Conservation (phyloP, 2,329 filamentous ascomycete species). For the Lecanicillium sp. region DNA sequence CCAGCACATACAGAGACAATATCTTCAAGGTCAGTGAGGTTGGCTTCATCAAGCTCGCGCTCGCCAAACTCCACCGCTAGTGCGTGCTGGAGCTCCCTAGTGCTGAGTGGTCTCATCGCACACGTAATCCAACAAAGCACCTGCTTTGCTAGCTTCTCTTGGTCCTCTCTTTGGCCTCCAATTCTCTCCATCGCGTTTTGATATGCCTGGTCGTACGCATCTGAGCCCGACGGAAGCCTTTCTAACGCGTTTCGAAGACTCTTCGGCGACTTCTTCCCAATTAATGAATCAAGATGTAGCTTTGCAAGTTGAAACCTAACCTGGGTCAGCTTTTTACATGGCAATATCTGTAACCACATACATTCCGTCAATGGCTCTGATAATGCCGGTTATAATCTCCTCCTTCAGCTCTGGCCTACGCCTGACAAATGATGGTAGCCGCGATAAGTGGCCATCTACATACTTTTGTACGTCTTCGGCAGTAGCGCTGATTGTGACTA, state of each 20-base stretch:
- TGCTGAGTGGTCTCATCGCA: slow-evolving; percentile 23
- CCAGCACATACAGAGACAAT: slow-evolving; percentile 28
- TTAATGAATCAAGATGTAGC: slow-evolving; percentile 13
- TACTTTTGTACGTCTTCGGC: slow-evolving; percentile 10
- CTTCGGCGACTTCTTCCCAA: slow-evolving; percentile 12
- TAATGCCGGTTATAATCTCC: slow-evolving; percentile 8
- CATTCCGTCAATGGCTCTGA: slow-evolving; percentile 6
- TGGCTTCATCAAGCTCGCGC: slow-evolving; percentile 22
- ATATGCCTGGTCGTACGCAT: slow-evolving; percentile 31
- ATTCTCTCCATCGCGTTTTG: slow-evolving; percentile 32
- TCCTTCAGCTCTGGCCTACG: slow-evolving; percentile 6
- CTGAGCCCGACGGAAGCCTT: background rate
- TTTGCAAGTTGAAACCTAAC: slow-evolving; percentile 7
- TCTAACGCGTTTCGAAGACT: too few relatives aligned
- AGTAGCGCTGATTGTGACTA: slow-evolving; percentile 8
- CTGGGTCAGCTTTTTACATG: background rate
- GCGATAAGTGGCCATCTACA: slow-evolving; percentile 2
- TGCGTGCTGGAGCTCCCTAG: slow-evolving; percentile 30
- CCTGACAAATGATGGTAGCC: slow-evolving; percentile 3
- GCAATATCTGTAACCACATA: background rate
- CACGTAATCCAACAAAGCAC: slow-evolving; percentile 32
- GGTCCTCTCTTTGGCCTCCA: slow-evolving; percentile 22
- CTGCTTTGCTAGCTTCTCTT: slow-evolving; percentile 26
- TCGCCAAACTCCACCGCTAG: slow-evolving; percentile 26
- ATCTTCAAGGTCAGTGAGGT: slow-evolving; percentile 21